Conservation (phyloP, 768 basidiomycete genomes). For the Exidia glandulosa region DNA sequence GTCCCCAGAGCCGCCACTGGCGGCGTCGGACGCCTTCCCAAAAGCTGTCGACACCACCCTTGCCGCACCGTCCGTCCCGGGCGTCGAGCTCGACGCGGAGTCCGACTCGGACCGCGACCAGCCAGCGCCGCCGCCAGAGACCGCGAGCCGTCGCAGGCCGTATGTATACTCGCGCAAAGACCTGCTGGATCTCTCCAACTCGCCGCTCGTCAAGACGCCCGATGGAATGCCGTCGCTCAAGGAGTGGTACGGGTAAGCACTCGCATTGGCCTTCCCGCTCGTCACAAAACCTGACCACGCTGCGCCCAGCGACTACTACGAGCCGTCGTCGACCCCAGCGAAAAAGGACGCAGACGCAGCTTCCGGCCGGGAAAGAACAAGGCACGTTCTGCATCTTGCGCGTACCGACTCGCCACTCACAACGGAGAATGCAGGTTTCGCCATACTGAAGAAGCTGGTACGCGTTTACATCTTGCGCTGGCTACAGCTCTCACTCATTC, state of each 20-base stretch:
- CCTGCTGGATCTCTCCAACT: conserved; percentile 55
- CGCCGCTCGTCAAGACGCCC: conserved; percentile 65
- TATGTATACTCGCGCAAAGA: conserved; percentile 55
- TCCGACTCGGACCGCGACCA: neutral
- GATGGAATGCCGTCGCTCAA: conserved; percentile 70
- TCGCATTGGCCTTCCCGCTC: conserved; percentile 1
- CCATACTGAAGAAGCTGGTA: conserved; percentile 67
- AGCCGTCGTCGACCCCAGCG: conserved; percentile 35
- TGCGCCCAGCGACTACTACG: conserved; percentile 38
- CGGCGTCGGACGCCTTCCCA: conserved; percentile 4
- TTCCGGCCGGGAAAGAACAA: conserved; percentile 1
- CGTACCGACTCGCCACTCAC: neutral
- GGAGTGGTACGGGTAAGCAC: conserved; percentile 81
- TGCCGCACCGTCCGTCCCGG: neutral
- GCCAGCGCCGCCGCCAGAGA: neutral
- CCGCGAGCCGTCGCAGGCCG: neutral
- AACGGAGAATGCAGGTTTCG: conserved; percentile 46
- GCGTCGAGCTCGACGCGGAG: neutral
- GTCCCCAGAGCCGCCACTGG: conserved; percentile 18
- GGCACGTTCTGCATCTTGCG: neutral
- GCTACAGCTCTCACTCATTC: conserved; percentile 1
- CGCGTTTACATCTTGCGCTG: conserved; percentile 8
- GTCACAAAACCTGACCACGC: conserved; percentile 7
- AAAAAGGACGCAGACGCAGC: conserved; percentile 58
- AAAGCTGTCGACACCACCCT: neutral